phyloP scores from a whole-genome alignment of 371 early-diverging fungal species.

The Lichtheimia ornata region DNA sequence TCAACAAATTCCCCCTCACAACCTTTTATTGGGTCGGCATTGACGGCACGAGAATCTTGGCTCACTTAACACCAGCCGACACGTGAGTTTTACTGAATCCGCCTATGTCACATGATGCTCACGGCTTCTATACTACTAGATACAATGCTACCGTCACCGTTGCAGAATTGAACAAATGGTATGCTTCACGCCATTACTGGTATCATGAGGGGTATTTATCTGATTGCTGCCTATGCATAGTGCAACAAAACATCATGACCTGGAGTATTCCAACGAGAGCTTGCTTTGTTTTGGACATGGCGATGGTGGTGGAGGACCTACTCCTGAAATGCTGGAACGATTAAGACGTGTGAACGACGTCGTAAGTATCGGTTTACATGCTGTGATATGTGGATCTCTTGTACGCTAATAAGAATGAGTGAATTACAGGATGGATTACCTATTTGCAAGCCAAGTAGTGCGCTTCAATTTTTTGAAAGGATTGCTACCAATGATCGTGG shows the following conservation, averaged over 20 bases:
- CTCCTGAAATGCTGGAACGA: slow-evolving; percentile 85
- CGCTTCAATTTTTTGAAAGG: slow-evolving; percentile 77
- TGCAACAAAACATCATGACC: slow-evolving; percentile 41
- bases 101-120: not conserved
- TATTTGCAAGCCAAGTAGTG: slow-evolving; percentile 71
- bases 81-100: slow-evolving; percentile 45
- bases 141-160: slow-evolving; percentile 41
- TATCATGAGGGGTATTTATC: too few relatives aligned
- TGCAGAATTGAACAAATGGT: slow-evolving; percentile 45
- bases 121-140: slow-evolving; percentile 8
- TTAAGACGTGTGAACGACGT: slow-evolving; percentile 72
- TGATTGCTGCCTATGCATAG: slow-evolving; percentile 15
- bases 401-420: not conserved
- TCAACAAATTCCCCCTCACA: slow-evolving; percentile 96
- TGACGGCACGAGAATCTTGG: slow-evolving; percentile 72
- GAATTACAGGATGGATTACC: slow-evolving; percentile 70
- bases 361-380: slow-evolving; percentile 38
- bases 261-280: slow-evolving; percentile 44
- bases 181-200: not conserved
- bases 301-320: slow-evolving; percentile 97
- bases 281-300: slow-evolving; percentile 70
- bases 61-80: slow-evolving; percentile 86
- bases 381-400: not conserved
- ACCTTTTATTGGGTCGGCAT: slow-evolving; percentile 88
- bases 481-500: slow-evolving; percentile 67